Conservation (phyloP, 129 eudicot genomes). For the Daucus carota region DH1_v3.0 NC_030382.2:31077501-31078000, state of each 20-base stretch:
- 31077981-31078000: too few relatives aligned
- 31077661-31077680: background rate
- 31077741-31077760: background rate
- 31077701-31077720: background rate
- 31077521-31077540: background rate
- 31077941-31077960: too few relatives aligned
- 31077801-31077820: too few relatives aligned
- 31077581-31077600: background rate
- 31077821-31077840: too few relatives aligned
- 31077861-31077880: too few relatives aligned
- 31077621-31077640: background rate
- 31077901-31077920: too few relatives aligned
- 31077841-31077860: too few relatives aligned
- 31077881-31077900: too few relatives aligned
- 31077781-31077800: too few relatives aligned
- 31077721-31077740: background rate
- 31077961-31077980: too few relatives aligned
- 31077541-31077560: background rate
- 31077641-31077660: too few relatives aligned
- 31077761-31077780: background rate
- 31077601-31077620: background rate
- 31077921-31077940: too few relatives aligned
- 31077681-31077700: background rate
- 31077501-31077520: background rate
- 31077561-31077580: background rate